A percentile compares a stretch with the other conserved stretches of the same genome.
Evolutionary conservation across 768 basidiomycete genomes (phyloP).

Genomic region (Mycena pura): DNA sequence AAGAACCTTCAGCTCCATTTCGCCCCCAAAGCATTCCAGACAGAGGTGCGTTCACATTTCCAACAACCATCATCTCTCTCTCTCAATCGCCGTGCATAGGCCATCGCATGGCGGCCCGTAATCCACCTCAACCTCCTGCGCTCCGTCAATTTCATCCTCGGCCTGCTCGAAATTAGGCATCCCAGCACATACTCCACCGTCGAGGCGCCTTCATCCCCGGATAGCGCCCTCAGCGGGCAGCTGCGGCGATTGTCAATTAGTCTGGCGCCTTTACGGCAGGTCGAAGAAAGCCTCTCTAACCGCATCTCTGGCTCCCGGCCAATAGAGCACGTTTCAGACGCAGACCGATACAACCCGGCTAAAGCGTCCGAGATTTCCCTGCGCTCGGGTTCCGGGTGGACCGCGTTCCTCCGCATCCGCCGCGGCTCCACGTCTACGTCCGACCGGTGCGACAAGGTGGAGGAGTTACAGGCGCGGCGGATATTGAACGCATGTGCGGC

Average conservation of each 20-base stretch:
- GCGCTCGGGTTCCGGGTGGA: constrained; percentile 58
- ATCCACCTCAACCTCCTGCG: constrained; percentile 74
- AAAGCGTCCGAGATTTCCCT: constrained; percentile 55
- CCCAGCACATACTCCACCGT: constrained; percentile 10
- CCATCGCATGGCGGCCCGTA: constrained; percentile 66
- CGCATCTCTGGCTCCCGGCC: constrained; percentile 45
- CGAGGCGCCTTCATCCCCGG: constrained; percentile 26
- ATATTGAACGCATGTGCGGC: constrained; percentile 60
- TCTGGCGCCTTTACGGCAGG: constrained; percentile 60
- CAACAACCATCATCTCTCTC: background rate
- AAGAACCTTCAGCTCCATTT: constrained; percentile 72
- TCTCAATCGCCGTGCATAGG: constrained; percentile 31
- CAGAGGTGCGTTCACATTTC: constrained; percentile 46
- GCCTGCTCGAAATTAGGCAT: constrained; percentile 26
- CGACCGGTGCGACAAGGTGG: constrained; percentile 26
- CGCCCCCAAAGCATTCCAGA: constrained; percentile 62
- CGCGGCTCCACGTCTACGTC: constrained; percentile 31
- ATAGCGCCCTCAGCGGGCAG: constrained; percentile 38
- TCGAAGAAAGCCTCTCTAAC: constrained; percentile 57
- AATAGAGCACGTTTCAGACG: constrained; percentile 12
- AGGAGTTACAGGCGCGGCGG: constrained; percentile 51
- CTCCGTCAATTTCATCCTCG: constrained; percentile 52
- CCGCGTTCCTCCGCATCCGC: constrained; percentile 47
- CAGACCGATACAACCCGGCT: constrained; percentile 42
- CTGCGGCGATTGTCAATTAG: constrained; percentile 55